Base-by-base conservation (phyloP, 345 rosid species). In the Dipteronia dyeriana region DNA sequence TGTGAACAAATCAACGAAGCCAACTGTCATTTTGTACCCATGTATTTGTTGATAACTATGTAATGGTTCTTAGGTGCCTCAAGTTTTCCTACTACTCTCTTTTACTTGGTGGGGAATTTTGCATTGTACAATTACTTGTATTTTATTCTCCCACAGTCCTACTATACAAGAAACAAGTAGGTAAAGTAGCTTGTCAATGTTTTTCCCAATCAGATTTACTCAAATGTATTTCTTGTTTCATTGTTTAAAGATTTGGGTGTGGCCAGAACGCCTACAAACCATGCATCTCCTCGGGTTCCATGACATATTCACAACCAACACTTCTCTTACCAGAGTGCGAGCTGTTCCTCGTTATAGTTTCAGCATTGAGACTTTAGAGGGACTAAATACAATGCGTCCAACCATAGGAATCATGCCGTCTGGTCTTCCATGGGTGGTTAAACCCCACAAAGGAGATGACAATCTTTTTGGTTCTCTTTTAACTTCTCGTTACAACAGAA, bases 341-440 rank as follows among this genome's bases (percentile, higher is more conserved):
- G 97, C 97, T 62, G 91, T 92, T 72, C 98, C 97, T 73, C 90
- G 92, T 43, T 89, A 87, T 73, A 94, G 97, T 87, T 90, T 91
- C 74, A 88, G 91, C 60, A 77, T 88, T 57, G 86, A 88, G 22
- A 94, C 97, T n/a, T 85, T 91, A 68, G 88, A 88, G 80, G 90
- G 82, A 22, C 74, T 92, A n/a, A 94, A 94, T 82, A 20, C 69
- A 23, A 82, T 81, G 74, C 86, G 75, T 3, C 97, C 97, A 17
- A 91, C 96, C 23, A 86, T 92, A 31, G 97, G 97, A 59, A 89
- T 94, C 70, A 90, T 94, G 92, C 96, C 98, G 62, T 94, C 94
- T 5, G 97, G 98, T 86, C 93, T 89, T 75, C 96, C 97, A 0
- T 90, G 96, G 94, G 69, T 88, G 57, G 76, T 78, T 66, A 85